phyloP scores from a whole-genome alignment of 2,329 filamentous ascomycete species.

The Diaporthe sp. region DNA sequence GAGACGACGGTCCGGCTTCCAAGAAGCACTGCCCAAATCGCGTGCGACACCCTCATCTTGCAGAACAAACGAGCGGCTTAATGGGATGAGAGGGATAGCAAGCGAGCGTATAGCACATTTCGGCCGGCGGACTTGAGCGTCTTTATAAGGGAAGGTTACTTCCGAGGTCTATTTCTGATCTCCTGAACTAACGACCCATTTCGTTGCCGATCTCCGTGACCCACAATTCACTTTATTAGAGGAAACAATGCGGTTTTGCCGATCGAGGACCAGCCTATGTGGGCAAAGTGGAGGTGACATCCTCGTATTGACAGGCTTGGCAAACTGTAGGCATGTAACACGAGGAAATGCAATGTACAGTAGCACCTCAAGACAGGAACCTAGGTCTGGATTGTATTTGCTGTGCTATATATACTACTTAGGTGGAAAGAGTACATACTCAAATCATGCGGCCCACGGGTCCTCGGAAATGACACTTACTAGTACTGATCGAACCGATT shows the following conservation, averaged over 20 bases:
- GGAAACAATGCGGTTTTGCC: conserved; percentile 8
- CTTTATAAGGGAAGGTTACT: neutral
- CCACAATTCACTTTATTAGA: conserved; percentile 5
- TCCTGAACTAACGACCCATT: conserved; percentile 10
- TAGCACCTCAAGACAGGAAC: neutral
- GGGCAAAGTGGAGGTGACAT: conserved; percentile 15
- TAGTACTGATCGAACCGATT: neutral
- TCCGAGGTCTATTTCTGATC: neutral
- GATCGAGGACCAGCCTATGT: conserved; percentile 5
- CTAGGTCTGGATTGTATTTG: neutral
- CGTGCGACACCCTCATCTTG: conserved; percentile 20
- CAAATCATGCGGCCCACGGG: neutral
- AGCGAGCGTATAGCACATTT: neutral
- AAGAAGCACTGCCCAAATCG: conserved; percentile 18
- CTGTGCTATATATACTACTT: neutral
- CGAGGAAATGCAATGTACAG: conserved; percentile 8
- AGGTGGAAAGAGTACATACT: neutral
- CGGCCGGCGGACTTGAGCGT: neutral
- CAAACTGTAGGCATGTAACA: neutral
- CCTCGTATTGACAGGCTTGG: conserved; percentile 21
- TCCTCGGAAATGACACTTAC: neutral
- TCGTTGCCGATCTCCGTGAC: conserved; percentile 19
- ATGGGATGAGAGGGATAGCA: neutral
- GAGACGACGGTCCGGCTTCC: conserved; percentile 5
- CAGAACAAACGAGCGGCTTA: neutral